Evolutionary conservation across 164 flowering plant genomes (phyloP).

Genomic region (Sedum album): DNA sequence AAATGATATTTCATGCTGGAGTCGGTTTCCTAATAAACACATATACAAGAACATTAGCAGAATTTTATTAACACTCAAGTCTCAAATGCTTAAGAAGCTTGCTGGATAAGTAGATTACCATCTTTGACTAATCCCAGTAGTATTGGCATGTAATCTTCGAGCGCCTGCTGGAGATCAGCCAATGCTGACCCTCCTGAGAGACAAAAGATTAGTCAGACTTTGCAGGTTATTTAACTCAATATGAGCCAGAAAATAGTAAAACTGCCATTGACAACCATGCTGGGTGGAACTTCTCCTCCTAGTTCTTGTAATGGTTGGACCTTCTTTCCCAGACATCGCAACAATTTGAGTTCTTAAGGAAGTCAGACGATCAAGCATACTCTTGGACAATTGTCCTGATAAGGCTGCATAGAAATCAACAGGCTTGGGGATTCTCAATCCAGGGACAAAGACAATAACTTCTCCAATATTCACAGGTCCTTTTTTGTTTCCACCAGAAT

Average conservation of each 20-base stretch:
- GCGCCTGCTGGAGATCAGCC: slow-evolving; percentile 74
- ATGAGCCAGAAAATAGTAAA: background rate
- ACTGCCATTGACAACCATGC: slow-evolving; percentile 43
- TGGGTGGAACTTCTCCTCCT: slow-evolving; percentile 68
- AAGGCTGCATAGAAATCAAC: slow-evolving; percentile 56
- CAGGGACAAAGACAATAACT: slow-evolving; percentile 37
- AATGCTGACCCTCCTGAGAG: slow-evolving; percentile 63
- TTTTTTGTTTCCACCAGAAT: slow-evolving; percentile 51
- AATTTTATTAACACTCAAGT: background rate
- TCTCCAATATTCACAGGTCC: slow-evolving; percentile 66
- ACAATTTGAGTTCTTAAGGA: slow-evolving; percentile 70
- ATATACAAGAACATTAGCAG: slow-evolving; percentile 7
- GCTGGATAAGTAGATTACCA: slow-evolving; percentile 26
- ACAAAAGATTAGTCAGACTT: background rate
- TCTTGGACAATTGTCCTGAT: slow-evolving; percentile 44
- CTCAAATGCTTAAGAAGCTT: background rate
- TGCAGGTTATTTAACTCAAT: background rate
- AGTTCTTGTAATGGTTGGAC: slow-evolving; percentile 46
- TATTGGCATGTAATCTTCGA: slow-evolving; percentile 75
- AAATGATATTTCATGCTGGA: slow-evolving; percentile 72
- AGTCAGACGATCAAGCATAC: slow-evolving; percentile 51
- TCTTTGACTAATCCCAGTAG: slow-evolving; percentile 73
- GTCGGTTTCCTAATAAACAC: slow-evolving; percentile 47
- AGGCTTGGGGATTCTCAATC: slow-evolving; percentile 44
- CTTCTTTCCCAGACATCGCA: slow-evolving; percentile 76